phyloP scores from a whole-genome alignment of 768 basidiomycete genomes.

The Russula emetica region DNA sequence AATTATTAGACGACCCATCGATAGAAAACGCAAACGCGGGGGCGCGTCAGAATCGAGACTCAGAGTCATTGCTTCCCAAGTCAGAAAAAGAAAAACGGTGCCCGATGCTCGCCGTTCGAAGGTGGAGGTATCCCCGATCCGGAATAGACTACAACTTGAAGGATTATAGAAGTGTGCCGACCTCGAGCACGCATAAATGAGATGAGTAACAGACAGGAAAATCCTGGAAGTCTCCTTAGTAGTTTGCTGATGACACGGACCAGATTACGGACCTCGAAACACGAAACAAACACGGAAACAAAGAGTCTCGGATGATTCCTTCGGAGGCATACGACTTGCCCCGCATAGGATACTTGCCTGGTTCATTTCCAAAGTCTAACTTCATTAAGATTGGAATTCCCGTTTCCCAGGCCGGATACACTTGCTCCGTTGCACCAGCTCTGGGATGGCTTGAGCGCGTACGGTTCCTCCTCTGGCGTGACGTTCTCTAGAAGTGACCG shows the following conservation, averaged over 20 bases:
- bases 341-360: not conserved
- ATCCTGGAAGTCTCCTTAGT: too few relatives aligned
- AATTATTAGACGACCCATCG: not conserved
- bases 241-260: too few relatives aligned
- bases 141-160: not conserved
- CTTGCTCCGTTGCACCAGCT: too few relatives aligned
- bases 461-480: too few relatives aligned
- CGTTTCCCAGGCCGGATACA: too few relatives aligned
- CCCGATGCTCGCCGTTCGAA: not conserved
- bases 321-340: too few relatives aligned
- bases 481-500: too few relatives aligned
- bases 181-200: not conserved
- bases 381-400: too few relatives aligned
- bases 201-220: too few relatives aligned
- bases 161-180: not conserved
- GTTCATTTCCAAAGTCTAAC: not conserved
- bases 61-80: not conserved
- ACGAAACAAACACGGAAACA: too few relatives aligned
- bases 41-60: not conserved
- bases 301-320: slow-evolving; percentile 2
- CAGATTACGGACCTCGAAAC: too few relatives aligned
- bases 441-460: too few relatives aligned
- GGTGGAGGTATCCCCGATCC: not conserved
- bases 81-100: not conserved
- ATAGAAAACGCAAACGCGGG: not conserved